Percentiles rank a stretch among this genome's conserved stretches.
Evolutionary conservation across 306 rosid species (phyloP).

Genomic region (Malus domestica): ASM211411v1 NC_041790.1:306501-307000

Average conservation of each 20-base stretch:
- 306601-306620: background rate
- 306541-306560: background rate
- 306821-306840: background rate
- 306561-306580: constrained; percentile 7
- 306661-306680: background rate
- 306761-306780: background rate
- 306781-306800: background rate
- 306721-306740: background rate
- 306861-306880: background rate
- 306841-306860: background rate
- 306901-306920: too few relatives aligned
- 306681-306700: background rate
- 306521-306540: background rate
- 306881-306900: too few relatives aligned
- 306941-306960: too few relatives aligned
- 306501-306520: background rate
- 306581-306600: background rate
- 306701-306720: background rate
- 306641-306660: background rate
- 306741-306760: background rate
- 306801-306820: background rate
- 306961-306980: too few relatives aligned
- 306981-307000: too few relatives aligned
- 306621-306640: constrained; percentile 1
- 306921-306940: too few relatives aligned